phyloP scores from a whole-genome alignment of 1,284 basidiomycete species.

The Ustilago nuda region DNA sequence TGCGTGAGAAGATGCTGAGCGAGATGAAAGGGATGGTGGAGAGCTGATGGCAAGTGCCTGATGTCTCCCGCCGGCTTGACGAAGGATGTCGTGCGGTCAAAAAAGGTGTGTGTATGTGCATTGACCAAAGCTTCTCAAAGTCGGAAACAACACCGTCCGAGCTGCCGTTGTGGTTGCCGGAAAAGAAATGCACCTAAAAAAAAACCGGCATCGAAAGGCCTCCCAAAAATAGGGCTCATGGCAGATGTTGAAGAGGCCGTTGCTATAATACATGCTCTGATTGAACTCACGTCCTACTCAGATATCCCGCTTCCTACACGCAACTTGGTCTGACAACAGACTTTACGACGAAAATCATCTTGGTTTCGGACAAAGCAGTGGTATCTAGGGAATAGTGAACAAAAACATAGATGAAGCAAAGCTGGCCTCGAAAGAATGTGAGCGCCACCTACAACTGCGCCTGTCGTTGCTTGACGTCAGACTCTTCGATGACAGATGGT shows the following conservation, averaged over 20 bases:
- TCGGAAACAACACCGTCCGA: conserved; percentile 42
- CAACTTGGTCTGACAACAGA: too few species aligned
- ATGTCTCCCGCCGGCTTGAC: conserved; percentile 13
- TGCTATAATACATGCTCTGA: too few species aligned
- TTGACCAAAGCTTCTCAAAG: conserved; percentile 7
- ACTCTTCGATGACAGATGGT: conserved; percentile 37
- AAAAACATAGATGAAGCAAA: neutral
- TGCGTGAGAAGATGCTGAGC: neutral
- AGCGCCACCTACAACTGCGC: conserved; percentile 16
- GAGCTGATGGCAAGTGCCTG: neutral
- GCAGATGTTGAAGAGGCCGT: too few species aligned
- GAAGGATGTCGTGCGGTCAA: conserved; percentile 36
- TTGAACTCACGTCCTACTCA: too few species aligned
- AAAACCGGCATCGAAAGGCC: neutral
- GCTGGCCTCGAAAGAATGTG: neutral
- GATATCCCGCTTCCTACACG: too few species aligned
- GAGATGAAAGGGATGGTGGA: neutral
- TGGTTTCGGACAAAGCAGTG: neutral
- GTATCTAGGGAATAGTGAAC: neutral
- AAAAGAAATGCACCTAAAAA: neutral
- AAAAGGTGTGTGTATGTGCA: neutral
- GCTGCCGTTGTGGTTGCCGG: conserved; percentile 18
- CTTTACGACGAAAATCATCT: neutral
- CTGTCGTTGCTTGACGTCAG: conserved; percentile 33
- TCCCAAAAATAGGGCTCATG: conserved; percentile 2